Evolutionary conservation across 495 filamentous ascomycete species (phyloP).

Genomic region (Penicillium longicatenatum): DNA sequence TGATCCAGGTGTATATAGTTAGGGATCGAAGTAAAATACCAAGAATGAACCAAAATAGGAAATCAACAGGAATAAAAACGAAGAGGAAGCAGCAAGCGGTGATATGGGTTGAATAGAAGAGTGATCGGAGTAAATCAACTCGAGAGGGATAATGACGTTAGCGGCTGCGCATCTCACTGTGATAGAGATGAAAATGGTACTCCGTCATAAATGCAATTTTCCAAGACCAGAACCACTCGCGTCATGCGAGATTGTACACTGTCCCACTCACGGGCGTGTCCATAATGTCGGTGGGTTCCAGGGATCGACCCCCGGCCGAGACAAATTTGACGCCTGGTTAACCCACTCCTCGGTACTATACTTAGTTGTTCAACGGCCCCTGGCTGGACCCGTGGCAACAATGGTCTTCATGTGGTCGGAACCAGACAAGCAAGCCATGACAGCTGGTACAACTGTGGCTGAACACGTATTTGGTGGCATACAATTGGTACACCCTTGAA

Average conservation of each 20-base stretch:
- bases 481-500: not conserved
- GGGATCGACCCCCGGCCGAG: not conserved
- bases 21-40: conserved; percentile 4
- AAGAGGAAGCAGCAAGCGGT: conserved; percentile 13
- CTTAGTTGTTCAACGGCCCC: not conserved
- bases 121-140: conserved; percentile 4
- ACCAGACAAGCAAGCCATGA: conserved; percentile 12
- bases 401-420: conserved; percentile 12
- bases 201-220: conserved; percentile 2
- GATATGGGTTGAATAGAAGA: conserved; percentile 13
- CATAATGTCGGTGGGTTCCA: not conserved
- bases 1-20: not conserved
- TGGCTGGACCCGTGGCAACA: conserved; percentile 26
- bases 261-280: conserved; percentile 6
- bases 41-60: not conserved
- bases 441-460: not conserved
- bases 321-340: too few relatives aligned
- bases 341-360: too few relatives aligned
- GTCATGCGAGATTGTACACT: conserved; percentile 13
- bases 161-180: conserved; percentile 18
- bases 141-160: conserved; percentile 31
- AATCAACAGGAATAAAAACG: not conserved
- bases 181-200: not conserved
- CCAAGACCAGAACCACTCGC: conserved; percentile 5
- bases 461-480: not conserved